phyloP scores from a whole-genome alignment of 2,329 filamentous ascomycete species.

The Calonectria fujianensis region DNA sequence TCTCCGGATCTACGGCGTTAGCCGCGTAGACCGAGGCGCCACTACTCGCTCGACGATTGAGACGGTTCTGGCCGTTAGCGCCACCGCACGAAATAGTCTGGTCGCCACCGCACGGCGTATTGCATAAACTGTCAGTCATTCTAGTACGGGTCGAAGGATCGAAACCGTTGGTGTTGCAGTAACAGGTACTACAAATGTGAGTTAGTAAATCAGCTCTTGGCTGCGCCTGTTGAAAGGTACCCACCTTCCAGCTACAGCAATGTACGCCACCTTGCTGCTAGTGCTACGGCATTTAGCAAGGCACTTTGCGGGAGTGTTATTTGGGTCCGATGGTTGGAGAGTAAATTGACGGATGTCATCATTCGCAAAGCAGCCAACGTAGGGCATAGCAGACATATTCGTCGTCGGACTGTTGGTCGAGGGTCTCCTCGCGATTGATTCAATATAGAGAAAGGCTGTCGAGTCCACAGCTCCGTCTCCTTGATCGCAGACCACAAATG shows the following conservation, averaged over 20 bases:
- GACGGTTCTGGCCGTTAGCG: no score
- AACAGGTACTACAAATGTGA: neutral
- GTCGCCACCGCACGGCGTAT: neutral
- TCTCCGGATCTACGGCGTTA: neutral
- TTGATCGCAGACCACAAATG: neutral
- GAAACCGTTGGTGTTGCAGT: neutral
- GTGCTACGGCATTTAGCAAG: neutral
- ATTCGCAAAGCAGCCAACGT: neutral
- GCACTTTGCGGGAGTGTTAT: neutral
- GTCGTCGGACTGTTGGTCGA: neutral
- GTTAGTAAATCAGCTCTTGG: neutral
- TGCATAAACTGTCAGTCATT: neutral
- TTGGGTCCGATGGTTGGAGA: neutral
- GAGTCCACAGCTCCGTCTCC: neutral
- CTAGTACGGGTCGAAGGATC: neutral
- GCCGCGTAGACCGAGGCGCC: neutral
- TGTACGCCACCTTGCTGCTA: neutral
- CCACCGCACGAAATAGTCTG: neutral
- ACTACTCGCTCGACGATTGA: neutral
- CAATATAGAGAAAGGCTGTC: neutral
- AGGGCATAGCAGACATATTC: neutral
- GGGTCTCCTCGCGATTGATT: neutral
- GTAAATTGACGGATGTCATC: neutral
- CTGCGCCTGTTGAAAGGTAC: neutral
- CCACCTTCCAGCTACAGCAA: neutral